A percentile compares a stretch with the other conserved stretches of the same genome.
These are phyloP conservation scores for Perkinsus marinus DNA, from an alignment of 169 alveolate genomes.

Conservation along the genomic window DNA sequence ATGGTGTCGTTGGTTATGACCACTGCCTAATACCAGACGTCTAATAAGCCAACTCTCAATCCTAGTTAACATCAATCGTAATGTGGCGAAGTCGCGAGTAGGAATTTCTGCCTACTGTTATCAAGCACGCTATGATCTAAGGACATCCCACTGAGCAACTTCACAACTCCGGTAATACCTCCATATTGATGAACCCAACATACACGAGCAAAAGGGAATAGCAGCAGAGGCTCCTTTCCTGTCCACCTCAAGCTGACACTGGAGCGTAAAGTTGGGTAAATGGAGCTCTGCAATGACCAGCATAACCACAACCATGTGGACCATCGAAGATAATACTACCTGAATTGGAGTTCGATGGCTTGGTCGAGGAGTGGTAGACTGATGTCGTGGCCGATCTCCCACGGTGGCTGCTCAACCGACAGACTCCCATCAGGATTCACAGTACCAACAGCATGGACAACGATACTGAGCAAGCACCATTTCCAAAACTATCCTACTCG, in stretches of 20 bases:
- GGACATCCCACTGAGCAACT: neutral
- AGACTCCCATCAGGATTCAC: neutral
- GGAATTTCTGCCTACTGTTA: too few species aligned
- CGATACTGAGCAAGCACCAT: neutral
- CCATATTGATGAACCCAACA: neutral
- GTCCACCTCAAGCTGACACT: neutral
- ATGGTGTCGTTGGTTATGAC: neutral
- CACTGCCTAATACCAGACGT: neutral
- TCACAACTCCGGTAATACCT: neutral
- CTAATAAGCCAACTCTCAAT: too few species aligned
- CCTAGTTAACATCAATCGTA: too few species aligned
- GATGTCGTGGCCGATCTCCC: neutral
- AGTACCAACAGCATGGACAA: neutral
- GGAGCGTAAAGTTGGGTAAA: neutral
- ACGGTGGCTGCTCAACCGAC: neutral
- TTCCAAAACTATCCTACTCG: neutral
- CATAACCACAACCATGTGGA: neutral
- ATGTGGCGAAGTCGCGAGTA: too few species aligned
- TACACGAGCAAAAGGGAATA: neutral
- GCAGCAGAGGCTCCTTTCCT: neutral
- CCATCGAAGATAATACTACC: neutral
- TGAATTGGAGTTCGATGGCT: neutral
- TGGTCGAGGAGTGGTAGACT: neutral
- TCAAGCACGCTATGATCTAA: too few species aligned
- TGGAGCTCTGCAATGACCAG: neutral